These are phyloP conservation scores for Coleophoma eucalyptorum DNA, from an alignment of 2,329 filamentous ascomycete genomes.

Conservation along the genomic window DNA sequence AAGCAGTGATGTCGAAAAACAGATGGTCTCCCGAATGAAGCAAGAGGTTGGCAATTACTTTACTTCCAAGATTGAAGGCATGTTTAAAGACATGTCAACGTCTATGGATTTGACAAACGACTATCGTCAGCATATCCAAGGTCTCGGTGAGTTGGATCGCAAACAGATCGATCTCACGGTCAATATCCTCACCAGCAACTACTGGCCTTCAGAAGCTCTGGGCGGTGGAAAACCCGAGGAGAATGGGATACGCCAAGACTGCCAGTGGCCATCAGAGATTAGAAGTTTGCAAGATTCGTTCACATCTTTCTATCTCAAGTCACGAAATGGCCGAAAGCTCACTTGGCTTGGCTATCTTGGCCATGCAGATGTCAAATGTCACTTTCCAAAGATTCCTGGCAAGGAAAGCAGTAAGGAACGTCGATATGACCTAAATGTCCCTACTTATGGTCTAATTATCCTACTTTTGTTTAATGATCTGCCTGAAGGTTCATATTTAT, in stretches of 20 bases:
- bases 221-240: constrained; percentile 46
- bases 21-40: constrained; percentile 97
- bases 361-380: constrained; percentile 80
- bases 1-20: constrained; percentile 87
- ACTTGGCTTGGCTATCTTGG: constrained; percentile 75
- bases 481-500: constrained; percentile 42
- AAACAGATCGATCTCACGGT: constrained; percentile 76
- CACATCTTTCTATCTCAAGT: constrained; percentile 81
- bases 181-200: constrained; percentile 86
- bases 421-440: constrained; percentile 86
- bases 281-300: constrained; percentile 78
- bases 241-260: constrained; percentile 43
- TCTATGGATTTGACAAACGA: constrained; percentile 77
- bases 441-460: constrained; percentile 89
- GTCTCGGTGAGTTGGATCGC: constrained; percentile 46
- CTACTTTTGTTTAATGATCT: constrained; percentile 86
- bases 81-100: constrained; percentile 95
- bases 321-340: constrained; percentile 82
- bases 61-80: constrained; percentile 87
- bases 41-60: constrained; percentile 93
- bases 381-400: constrained; percentile 68
- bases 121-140: constrained; percentile 66
- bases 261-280: constrained; percentile 73
- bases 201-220: constrained; percentile 92
- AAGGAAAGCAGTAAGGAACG: constrained; percentile 66